Base-by-base conservation (phyloP, 768 basidiomycete genomes). In the Pleurotus pulmonarius region DNA sequence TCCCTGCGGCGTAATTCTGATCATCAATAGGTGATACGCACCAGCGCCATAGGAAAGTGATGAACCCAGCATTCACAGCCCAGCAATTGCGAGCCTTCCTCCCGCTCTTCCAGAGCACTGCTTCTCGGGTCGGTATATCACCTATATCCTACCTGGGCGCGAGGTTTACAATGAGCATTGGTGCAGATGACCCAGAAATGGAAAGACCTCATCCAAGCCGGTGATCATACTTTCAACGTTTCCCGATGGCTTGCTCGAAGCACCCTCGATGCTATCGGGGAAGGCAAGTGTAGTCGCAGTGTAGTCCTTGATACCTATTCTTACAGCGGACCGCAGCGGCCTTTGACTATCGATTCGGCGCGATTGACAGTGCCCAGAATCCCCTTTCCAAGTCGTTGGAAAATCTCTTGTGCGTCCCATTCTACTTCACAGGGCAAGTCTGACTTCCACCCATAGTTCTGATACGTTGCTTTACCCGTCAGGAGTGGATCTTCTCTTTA, bases 201-300 rank as follows among this genome's bases (percentile, higher is more conserved):
- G 70, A 69, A 65, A 34, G 69, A 70, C 29, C 54, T 64, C 24
- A 55, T 72, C 8, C 46, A 55, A 16, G 54, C 49, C 12, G 53
- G 56, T 25, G 6, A 57, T 0, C 52, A 60, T 2, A 60, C 65
- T 18, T 44, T 73, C 22, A 63, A 72, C 34, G 57, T 73, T 1
- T 62, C 64, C 15, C 46, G 59, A 13, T 68, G 68, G 65, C 58
- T 73, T 4, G 65, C 67, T 11, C 63, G 70, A 3, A 69, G 71
- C 0, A 74, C 74, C 2, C 60, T 75, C 26, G 74, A 75, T 52
- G 71, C 69, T 16, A 73, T 74, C 20, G 74, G 74, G 0, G 67
- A 72, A 62, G 69, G 75, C 75, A 52, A 26, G 63, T 22, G 6
- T 20, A 20, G 20, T 16, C 18, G 6, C 12, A 6, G 8, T 7